Evolutionary conservation across 164 flowering plant genomes (phyloP).

Genomic region (Magnolia officinalis): DNA sequence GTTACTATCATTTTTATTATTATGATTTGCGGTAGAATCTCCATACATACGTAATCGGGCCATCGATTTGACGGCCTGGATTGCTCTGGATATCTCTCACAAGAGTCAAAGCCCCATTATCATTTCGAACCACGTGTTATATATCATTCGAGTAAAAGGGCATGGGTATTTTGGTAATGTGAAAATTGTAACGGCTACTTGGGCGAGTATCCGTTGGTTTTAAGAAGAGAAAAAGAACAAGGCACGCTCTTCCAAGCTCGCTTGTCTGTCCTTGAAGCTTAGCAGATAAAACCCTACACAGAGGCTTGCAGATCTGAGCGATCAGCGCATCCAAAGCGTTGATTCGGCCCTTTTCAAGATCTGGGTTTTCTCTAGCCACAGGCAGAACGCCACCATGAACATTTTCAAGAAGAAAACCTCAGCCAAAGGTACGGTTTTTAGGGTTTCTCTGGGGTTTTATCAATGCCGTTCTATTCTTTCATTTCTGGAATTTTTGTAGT

Average conservation of each 20-base stretch:
- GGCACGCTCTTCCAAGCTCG: constrained; percentile 14
- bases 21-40: too few relatives aligned
- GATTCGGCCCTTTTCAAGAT: not conserved
- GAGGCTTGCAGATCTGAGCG: not conserved
- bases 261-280: not conserved
- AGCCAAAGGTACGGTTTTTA: constrained; percentile 20
- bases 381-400: constrained; percentile 15
- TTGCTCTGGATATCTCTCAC: too few relatives aligned
- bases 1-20: too few relatives aligned
- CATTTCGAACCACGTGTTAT: too few relatives aligned
- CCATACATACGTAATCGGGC: too few relatives aligned
- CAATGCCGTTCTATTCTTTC: not conserved
- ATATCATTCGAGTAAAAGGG: not conserved
- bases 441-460: not conserved
- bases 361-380: not conserved
- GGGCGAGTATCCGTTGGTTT: not conserved
- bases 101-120: too few relatives aligned
- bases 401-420: constrained; percentile 30
- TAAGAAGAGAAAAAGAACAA: not conserved
- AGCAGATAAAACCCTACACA: not conserved
- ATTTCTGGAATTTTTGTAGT: not conserved
- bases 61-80: too few relatives aligned
- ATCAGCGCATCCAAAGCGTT: not conserved
- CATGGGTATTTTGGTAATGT: constrained; percentile 7
- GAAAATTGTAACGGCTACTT: constrained; percentile 14